These are phyloP conservation scores for Aechmea fasciata DNA, from an alignment of 176 grass and related monocot genomes.

Conservation along the genomic window DNA sequence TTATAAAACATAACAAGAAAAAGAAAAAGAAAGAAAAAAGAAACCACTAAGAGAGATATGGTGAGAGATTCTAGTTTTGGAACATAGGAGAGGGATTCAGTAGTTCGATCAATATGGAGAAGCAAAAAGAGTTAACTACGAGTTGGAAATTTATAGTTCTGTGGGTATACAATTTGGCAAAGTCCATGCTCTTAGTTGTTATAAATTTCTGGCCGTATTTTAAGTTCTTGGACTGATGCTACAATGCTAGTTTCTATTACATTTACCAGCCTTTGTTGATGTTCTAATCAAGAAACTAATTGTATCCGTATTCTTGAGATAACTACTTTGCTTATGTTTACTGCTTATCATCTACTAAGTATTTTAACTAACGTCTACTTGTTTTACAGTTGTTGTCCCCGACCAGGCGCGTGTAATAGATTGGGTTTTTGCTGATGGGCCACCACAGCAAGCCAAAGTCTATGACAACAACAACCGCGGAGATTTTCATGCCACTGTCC, in stretches of 20 bases:
- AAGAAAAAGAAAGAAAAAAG: too few species aligned
- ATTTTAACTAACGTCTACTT: slow-evolving; percentile 2
- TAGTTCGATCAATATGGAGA: background rate
- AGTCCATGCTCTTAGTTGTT: background rate
- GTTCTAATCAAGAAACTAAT: too few species aligned
- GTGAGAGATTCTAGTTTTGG: background rate
- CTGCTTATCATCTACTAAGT: background rate
- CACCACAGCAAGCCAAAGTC: slow-evolving; percentile 49
- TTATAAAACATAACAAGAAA: too few species aligned
- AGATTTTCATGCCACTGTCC: slow-evolving; percentile 84
- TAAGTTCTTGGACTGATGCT: too few species aligned
- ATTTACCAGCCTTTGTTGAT: too few species aligned
- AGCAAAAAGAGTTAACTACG: background rate
- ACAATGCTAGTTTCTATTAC: too few species aligned
- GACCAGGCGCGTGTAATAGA: slow-evolving; percentile 55
- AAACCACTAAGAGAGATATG: too few species aligned
- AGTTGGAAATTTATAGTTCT: background rate
- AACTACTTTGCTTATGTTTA: background rate
- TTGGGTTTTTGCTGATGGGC: slow-evolving; percentile 82
- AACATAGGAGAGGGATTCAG: background rate
- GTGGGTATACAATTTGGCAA: background rate
- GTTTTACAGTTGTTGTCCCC: slow-evolving; percentile 52
- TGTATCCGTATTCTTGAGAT: too few species aligned
- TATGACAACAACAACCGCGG: slow-evolving; percentile 72
- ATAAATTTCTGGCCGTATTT: too few species aligned